Percentiles rank a stretch among this genome's conserved stretches.
phyloP scores from a whole-genome alignment of 1,139 yeast species.

The Spathaspora sp. region DNA sequence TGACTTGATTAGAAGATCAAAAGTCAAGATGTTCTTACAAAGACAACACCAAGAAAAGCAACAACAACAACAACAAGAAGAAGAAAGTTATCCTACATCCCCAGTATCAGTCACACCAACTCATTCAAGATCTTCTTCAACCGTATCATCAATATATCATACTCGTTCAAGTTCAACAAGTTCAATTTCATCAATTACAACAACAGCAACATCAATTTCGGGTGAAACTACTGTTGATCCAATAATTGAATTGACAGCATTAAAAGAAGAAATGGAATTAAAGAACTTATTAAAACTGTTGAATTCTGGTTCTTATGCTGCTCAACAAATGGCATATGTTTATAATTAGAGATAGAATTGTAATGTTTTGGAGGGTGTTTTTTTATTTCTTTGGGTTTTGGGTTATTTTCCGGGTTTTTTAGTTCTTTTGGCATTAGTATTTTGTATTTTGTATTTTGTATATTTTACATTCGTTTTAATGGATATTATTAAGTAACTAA shows the following conservation, averaged over 20 bases:
- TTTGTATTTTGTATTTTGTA: neutral
- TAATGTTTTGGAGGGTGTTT: neutral
- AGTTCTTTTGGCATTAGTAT: neutral
- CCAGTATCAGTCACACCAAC: constrained; percentile 8
- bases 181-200: constrained; percentile 6
- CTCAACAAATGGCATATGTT: constrained; percentile 7
- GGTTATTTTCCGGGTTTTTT: neutral
- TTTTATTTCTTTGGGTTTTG: neutral
- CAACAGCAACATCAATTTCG: neutral
- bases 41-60: constrained; percentile 21
- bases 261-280: constrained; percentile 41
- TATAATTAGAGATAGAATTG: constrained; percentile 4
- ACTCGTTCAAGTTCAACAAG: constrained; percentile 9
- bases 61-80: constrained; percentile 10
- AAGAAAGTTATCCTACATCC: constrained; percentile 7
- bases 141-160: constrained; percentile 9
- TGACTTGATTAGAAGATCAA: constrained; percentile 47
- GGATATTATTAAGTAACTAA: neutral
- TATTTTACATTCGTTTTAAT: neutral
- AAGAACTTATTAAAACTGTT: constrained; percentile 32
- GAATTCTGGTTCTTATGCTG: constrained; percentile 9
- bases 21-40: constrained; percentile 35
- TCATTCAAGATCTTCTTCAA: constrained; percentile 11
- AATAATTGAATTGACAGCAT: constrained; percentile 41
- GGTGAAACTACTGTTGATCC: constrained; percentile 30